Conservation (phyloP, 768 basidiomycete species). For the Russula dissimulans region DNA sequence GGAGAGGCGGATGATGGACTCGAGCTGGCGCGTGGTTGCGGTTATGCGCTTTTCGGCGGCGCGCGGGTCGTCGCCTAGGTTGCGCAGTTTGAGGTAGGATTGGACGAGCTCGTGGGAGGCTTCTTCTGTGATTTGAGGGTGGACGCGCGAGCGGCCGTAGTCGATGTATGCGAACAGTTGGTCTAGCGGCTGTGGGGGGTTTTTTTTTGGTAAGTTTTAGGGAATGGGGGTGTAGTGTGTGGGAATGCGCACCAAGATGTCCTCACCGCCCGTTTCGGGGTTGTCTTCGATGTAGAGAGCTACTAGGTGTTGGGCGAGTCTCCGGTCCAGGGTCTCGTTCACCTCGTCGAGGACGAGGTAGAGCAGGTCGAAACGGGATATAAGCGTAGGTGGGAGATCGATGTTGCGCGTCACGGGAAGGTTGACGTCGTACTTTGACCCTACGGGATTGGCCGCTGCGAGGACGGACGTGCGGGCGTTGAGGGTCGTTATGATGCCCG, state of each 20-base stretch:
- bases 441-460: constrained; percentile 95
- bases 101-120: constrained; percentile 78
- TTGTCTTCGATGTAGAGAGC: constrained; percentile 88
- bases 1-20: constrained; percentile 91
- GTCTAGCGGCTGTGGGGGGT: constrained; percentile 58
- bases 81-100: constrained; percentile 90
- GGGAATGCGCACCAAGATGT: constrained; percentile 58
- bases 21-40: constrained; percentile 94
- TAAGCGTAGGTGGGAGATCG: constrained; percentile 93
- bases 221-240: neutral
- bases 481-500: constrained; percentile 96
- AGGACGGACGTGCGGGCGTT: constrained; percentile 98
- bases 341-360: constrained; percentile 94
- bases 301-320: constrained; percentile 87
- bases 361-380: constrained; percentile 93
- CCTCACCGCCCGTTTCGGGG: constrained; percentile 53
- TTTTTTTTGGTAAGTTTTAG: neutral
- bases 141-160: constrained; percentile 77
- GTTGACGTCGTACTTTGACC: constrained; percentile 88
- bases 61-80: constrained; percentile 82
- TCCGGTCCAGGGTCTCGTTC: constrained; percentile 79
- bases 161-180: constrained; percentile 92
- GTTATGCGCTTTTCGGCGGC: constrained; percentile 90
- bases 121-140: constrained; percentile 78
- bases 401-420: constrained; percentile 93